Evolutionary conservation across 192 early-diverging fungal genomes (phyloP), one percentile per base, ranked within the genome.

Genomic region (Nowakowskiella sp.): DNA sequence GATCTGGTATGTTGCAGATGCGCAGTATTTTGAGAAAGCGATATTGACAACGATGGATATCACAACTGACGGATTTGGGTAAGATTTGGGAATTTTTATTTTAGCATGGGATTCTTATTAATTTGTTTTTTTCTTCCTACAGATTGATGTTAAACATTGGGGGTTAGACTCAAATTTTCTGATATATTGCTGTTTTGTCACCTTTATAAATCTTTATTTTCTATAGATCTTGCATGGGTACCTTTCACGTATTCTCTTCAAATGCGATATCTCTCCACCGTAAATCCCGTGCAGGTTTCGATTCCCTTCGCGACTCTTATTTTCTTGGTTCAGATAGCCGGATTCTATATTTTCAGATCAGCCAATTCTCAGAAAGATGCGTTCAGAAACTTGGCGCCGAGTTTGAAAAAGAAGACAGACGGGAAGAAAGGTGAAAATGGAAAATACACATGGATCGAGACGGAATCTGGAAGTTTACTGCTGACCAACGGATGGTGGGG

Each of bases 11-110:
- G 84, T 88, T 33, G 53, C 90, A 26, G 94, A 98, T 67, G 82
- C 90, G 2, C 63, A 92, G 30, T 86, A 73, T 72, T 83, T 81
- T 53, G 87, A 89, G 51, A 43, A 70, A 16, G 81, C 88, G 8
- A 87, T 98, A 19, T 59, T 98, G 66, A 93, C 94, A 13, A 98
- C 92, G 3, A 94, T 95, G 90, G 92, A 98, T 53, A 89, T 98
- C n/a, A 90, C 85, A 16, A 92, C 88, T 4, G 94, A 98, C 62
- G 94, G 94, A 5, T 95, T 98, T 65, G 94, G 94, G 6, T 91
- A 79, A 62, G 88, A 74, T 88, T 42, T 23, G 31, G 57, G 34
- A 24, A 21, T 61, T 58, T 61, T 31, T 10, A 47, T 27, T 27
- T 13, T 28, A 47, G 39, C 13, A 13, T 13, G 47, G 34, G 10